Evolutionary conservation across 768 basidiomycete species (phyloP).

Genomic region (Leccinum disarticulatum): DNA sequence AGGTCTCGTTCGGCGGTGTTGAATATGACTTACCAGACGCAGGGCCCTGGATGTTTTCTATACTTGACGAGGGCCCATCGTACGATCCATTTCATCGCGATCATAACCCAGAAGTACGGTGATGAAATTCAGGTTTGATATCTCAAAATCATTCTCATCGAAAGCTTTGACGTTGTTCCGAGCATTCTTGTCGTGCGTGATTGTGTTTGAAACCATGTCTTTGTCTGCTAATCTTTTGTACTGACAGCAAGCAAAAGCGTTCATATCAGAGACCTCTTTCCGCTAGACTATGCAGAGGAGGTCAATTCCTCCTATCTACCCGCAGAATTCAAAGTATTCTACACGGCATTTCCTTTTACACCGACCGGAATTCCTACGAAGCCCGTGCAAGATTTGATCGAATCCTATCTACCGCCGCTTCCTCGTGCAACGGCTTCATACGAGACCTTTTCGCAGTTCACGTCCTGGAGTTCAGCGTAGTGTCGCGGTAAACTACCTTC

Average conservation of each 20-base stretch:
- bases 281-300: constrained; percentile 25
- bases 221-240: neutral
- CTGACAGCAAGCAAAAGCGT: constrained; percentile 11
- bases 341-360: constrained; percentile 45
- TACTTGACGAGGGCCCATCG: constrained; percentile 38
- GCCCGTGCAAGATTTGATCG: constrained; percentile 41
- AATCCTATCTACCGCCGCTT: constrained; percentile 44
- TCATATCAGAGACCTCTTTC: constrained; percentile 3
- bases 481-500: constrained; percentile 45
- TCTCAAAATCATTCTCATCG: constrained; percentile 2
- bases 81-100: constrained; percentile 37
- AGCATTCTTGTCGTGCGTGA: constrained; percentile 43
- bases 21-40: constrained; percentile 43
- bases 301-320: constrained; percentile 47
- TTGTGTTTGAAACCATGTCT: neutral
- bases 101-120: constrained; percentile 49
- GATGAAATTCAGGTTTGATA: neutral
- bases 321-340: constrained; percentile 43
- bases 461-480: constrained; percentile 51
- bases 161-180: constrained; percentile 21
- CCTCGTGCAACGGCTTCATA: constrained; percentile 43
- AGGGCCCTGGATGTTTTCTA: constrained; percentile 34
- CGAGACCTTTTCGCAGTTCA: constrained; percentile 47
- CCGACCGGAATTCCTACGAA: constrained; percentile 36
- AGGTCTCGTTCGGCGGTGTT: constrained; percentile 35